phyloP scores from a whole-genome alignment of 2,329 filamentous ascomycete species.

The Chrysoporthe cubensis region DNA sequence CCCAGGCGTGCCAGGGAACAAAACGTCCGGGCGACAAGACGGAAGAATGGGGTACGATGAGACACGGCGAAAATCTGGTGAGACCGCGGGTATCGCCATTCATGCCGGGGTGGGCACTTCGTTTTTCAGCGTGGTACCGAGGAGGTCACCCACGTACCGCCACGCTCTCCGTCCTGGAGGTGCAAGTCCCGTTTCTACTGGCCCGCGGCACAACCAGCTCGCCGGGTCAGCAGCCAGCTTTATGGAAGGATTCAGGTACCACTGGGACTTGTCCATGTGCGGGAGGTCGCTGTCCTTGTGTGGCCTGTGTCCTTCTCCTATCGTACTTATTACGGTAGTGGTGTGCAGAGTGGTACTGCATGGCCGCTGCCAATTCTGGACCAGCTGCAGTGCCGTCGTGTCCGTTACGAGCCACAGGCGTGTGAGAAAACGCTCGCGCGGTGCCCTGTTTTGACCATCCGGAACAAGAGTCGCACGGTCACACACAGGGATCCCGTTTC shows the following conservation, averaged over 20 bases:
- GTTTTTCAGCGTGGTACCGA: background rate
- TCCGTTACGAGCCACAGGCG: background rate
- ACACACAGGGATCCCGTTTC: background rate
- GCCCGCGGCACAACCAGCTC: background rate
- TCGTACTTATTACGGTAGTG: too few species aligned
- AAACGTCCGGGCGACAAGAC: constrained; percentile 8
- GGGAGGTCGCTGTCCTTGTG: background rate
- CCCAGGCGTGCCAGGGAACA: background rate
- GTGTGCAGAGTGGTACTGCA: constrained; percentile 3
- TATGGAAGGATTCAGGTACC: constrained; percentile 5
- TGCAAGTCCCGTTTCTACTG: background rate
- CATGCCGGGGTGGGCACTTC: constrained; percentile 8
- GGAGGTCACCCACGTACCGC: background rate
- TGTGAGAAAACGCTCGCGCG: background rate
- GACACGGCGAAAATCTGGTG: constrained; percentile 2
- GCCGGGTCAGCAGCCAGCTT: background rate
- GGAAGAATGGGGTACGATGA: background rate
- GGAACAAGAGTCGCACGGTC: background rate
- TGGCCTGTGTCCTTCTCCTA: too few species aligned
- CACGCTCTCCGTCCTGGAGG: background rate
- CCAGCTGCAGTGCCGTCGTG: background rate
- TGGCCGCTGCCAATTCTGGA: background rate
- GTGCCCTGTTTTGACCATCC: background rate
- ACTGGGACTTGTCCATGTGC: background rate
- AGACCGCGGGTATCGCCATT: constrained; percentile 18